Percentiles rank a stretch among this genome's conserved stretches.
Evolutionary conservation across 2,329 filamentous ascomycete species (phyloP).

Genomic region (Mollisiaceae sp.): DNA sequence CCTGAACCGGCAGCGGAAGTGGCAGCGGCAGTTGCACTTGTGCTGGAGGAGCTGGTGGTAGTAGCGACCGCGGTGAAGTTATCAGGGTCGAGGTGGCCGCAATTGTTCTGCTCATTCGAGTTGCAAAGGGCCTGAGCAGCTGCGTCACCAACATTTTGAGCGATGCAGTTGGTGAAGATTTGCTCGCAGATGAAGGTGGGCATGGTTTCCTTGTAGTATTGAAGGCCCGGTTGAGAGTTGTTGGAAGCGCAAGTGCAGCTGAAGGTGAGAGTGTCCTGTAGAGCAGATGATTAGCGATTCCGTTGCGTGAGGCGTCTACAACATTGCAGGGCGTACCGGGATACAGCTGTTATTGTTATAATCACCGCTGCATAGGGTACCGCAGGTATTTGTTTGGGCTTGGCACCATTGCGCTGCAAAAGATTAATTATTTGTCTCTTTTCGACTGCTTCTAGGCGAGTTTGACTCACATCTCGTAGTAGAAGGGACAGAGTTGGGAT

Average conservation of each 20-base stretch:
- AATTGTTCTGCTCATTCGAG: constrained; percentile 47
- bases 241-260: constrained; percentile 60
- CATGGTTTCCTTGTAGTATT: constrained; percentile 60
- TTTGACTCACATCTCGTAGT: constrained; percentile 33
- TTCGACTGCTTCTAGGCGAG: neutral
- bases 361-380: constrained; percentile 59
- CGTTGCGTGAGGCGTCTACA: neutral
- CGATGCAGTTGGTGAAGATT: constrained; percentile 56
- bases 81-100: constrained; percentile 50
- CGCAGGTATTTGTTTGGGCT: constrained; percentile 64
- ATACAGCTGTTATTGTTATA: constrained; percentile 59
- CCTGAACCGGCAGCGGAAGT: constrained; percentile 37
- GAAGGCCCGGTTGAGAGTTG: constrained; percentile 58
- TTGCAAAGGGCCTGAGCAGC: constrained; percentile 55
- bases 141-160: constrained; percentile 50
- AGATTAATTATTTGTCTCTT: constrained; percentile 26
- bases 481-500: constrained; percentile 28
- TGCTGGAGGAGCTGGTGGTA: constrained; percentile 48
- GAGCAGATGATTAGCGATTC: constrained; percentile 18
- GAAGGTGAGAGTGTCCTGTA: constrained; percentile 56
- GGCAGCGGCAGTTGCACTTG: constrained; percentile 35
- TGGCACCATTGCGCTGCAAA: constrained; percentile 59
- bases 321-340: constrained; percentile 51
- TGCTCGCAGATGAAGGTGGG: constrained; percentile 64
- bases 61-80: constrained; percentile 39